Base-by-base conservation (phyloP, 208 protist genomes). In the Porcisia hertigi region DNA sequence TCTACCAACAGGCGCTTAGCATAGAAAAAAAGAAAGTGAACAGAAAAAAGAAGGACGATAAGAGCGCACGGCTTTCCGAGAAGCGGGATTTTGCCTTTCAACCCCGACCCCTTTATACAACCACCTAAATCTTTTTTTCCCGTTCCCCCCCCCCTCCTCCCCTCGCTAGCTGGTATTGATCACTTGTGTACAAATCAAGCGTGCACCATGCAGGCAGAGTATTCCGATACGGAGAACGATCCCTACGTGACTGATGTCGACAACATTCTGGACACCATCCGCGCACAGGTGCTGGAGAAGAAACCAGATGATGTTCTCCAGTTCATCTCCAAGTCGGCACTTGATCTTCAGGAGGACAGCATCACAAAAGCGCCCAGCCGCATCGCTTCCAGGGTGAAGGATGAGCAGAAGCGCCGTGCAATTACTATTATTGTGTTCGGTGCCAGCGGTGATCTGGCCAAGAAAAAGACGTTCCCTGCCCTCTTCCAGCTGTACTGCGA, bases 381-480 rank as follows among this genome's bases (percentile, higher is more conserved):
- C 25, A 97, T 97, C 55, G 69, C 84, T 30, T 69, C 75, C 52
- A 88, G 87, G 75, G 83, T 86, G 45, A 84, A 81, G 18, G 69
- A 82, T 39, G 70, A 87, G 34, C 69, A 97, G 52, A 88, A 82
- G 74, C 81, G 84, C 23, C 73, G 86, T n/a, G 65, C 88, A 3
- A 73, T 97, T n/a, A 90, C 92, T 2, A 89, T 97, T 60, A 84
- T 97, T 58, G 82, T 98, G n/a, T 77, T 98, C 47, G 95, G 95
- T 41, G 96, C 94, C 45, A 96, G 89, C 55, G 94, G 94, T 34
- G 96, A 98, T 81, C 85, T 98, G 16, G 96, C 96, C 4, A 97
- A 96, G 80, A 96, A 96, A 76, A 98, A 98, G 84, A 96, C 93
- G 18, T 98, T 97, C 73, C 96, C 96, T 34, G 96, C 94, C 3